A percentile compares a stretch with the other conserved stretches of the same genome.
These are phyloP conservation scores for Barbarea vulgaris DNA, from an alignment of 345 rosid genomes.

Conservation along the genomic window DNA sequence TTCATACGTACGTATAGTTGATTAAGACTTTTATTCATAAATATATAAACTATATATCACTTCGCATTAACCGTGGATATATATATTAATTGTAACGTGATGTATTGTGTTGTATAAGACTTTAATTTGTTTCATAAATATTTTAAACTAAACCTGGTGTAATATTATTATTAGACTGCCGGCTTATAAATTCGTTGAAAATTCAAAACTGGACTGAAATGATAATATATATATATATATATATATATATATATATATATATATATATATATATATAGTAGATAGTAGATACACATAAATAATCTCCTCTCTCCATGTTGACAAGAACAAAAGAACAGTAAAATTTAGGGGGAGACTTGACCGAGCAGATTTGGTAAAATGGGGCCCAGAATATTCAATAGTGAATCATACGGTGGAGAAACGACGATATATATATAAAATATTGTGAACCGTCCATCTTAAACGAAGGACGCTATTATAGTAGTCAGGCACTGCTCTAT, in stretches of 20 bases:
- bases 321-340: not conserved
- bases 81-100: not conserved
- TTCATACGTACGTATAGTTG: too few species aligned
- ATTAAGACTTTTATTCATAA: not conserved
- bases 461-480: constrained; percentile 4
- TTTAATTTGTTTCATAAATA: not conserved
- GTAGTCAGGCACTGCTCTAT: constrained; percentile 7
- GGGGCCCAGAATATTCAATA: constrained; percentile 2
- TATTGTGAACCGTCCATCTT: constrained; percentile 11
- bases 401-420: constrained; percentile 21
- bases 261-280: not conserved
- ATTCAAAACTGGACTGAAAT: not conserved
- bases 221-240: not conserved
- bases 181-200: constrained; percentile 23
- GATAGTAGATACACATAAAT: not conserved
- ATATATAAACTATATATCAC: not conserved
- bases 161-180: constrained; percentile 20
- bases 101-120: not conserved
- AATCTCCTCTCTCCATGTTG: not conserved
- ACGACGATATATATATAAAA: not conserved
- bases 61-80: not conserved
- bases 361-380: constrained; percentile 23
- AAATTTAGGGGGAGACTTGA: constrained; percentile 24
- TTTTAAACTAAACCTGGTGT: not conserved
- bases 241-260: not conserved